Evolutionary conservation across 257 asterid genomes (phyloP).

Genomic region (Gentiana macrophylla): DNA sequence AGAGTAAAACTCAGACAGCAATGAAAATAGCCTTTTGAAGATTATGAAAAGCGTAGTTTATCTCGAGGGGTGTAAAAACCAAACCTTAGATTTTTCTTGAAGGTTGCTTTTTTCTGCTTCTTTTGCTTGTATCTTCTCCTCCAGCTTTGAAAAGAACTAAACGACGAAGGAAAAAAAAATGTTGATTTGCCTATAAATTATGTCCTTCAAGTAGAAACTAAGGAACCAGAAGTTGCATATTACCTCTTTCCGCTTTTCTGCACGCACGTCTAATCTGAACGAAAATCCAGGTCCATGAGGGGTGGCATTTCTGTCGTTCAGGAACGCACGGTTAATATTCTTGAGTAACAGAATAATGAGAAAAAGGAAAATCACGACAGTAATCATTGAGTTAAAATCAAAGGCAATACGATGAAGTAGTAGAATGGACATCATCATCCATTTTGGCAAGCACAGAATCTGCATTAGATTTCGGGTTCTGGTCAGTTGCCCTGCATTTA

Average conservation of each 20-base stretch:
- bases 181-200: not conserved
- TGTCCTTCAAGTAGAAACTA: not conserved
- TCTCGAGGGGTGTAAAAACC: not conserved
- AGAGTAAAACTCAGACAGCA: not conserved
- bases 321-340: conserved; percentile 9
- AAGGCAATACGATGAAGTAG: conserved; percentile 56
- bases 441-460: conserved; percentile 23
- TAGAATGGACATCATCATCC: conserved; percentile 63
- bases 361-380: not conserved
- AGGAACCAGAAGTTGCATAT: not conserved
- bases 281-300: conserved; percentile 47
- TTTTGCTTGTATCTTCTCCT: conserved; percentile 76
- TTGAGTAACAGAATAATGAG: not conserved
- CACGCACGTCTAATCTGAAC: conserved; percentile 68
- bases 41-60: not conserved
- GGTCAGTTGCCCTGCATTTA: conserved; percentile 33
- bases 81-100: conserved; percentile 78
- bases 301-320: conserved; percentile 33
- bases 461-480: conserved; percentile 24
- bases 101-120: conserved; percentile 52
- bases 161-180: not conserved
- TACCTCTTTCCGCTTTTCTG: conserved; percentile 78
- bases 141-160: conserved; percentile 80
- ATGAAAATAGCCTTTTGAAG: conserved; percentile 4
- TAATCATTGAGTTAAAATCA: conserved; percentile 3